Percentiles rank a stretch among this genome's conserved stretches.
These are phyloP conservation scores for Cyamopsis tetragonoloba DNA, from an alignment of 306 rosid species.

Conservation along the genomic window DNA sequence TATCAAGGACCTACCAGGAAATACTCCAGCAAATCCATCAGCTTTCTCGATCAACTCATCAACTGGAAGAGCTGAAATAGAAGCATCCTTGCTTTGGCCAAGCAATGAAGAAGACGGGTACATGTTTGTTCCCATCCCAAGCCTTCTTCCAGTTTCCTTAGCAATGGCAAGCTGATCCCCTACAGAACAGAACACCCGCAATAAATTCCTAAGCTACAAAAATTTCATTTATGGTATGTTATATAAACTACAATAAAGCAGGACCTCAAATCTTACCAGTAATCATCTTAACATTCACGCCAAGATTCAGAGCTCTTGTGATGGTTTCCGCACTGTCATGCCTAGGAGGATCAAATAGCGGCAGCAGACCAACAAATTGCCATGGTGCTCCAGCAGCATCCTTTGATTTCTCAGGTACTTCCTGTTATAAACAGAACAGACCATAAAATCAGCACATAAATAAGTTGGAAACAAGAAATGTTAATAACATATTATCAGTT, in stretches of 20 bases:
- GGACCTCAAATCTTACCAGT: conserved; percentile 56
- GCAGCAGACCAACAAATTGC: conserved; percentile 89
- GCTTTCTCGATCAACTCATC: conserved; percentile 98
- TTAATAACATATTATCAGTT: conserved; percentile 14
- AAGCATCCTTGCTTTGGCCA: conserved; percentile 79
- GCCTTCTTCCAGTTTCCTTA: conserved; percentile 97
- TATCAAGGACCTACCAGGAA: conserved; percentile 66
- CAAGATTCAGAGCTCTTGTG: conserved; percentile 95
- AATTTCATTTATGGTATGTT: conserved; percentile 13
- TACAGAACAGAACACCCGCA: conserved; percentile 28
- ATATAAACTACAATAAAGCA: conserved; percentile 10
- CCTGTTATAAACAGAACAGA: conserved; percentile 43
- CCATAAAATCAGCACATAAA: conserved; percentile 19
- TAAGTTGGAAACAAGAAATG: background rate
- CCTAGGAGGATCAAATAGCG: conserved; percentile 97
- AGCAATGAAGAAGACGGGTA: conserved; percentile 96
- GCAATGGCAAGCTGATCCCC: conserved; percentile 99
- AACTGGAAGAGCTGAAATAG: conserved; percentile 74
- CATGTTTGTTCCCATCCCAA: conserved; percentile 99
- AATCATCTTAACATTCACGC: conserved; percentile 98
- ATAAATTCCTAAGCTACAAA: background rate
- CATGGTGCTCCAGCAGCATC: conserved; percentile 82
- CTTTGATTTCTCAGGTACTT: conserved; percentile 80
- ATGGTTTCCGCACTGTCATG: conserved; percentile 99
- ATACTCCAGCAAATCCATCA: conserved; percentile 99